phyloP scores from a whole-genome alignment of 257 asterid species.

The Leonotis leonurus region DNA sequence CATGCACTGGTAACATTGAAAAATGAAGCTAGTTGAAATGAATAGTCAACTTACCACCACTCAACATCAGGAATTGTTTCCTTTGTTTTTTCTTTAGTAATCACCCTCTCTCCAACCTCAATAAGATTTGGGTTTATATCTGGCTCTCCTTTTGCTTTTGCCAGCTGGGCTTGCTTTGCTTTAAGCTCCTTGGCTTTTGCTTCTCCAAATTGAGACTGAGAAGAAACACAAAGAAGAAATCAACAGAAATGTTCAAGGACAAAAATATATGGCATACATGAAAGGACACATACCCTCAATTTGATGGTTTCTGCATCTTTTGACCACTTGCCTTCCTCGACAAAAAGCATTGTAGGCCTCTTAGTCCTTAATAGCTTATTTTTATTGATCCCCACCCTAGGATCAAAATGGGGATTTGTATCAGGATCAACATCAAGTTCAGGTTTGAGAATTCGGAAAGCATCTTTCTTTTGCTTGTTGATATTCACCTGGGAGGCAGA shows the following conservation, averaged over 20 bases:
- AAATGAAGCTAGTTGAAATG: slow-evolving; percentile 1
- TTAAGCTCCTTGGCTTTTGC: slow-evolving; percentile 87
- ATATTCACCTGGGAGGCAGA: slow-evolving; percentile 65
- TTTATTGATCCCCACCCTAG: slow-evolving; percentile 83
- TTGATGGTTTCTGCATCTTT: slow-evolving; percentile 80
- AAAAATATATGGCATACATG: background rate
- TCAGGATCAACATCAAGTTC: slow-evolving; percentile 94
- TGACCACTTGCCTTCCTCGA: slow-evolving; percentile 99
- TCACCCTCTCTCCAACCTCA: slow-evolving; percentile 82
- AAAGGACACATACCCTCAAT: slow-evolving; percentile 48
- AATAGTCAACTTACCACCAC: slow-evolving; percentile 78
- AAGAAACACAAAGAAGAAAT: slow-evolving; percentile 9
- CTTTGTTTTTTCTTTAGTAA: slow-evolving; percentile 67
- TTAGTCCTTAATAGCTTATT: slow-evolving; percentile 80
- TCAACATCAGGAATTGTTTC: slow-evolving; percentile 89
- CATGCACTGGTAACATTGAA: background rate
- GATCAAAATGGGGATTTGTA: slow-evolving; percentile 74
- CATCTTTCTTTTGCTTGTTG: slow-evolving; percentile 91
- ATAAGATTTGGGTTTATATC: slow-evolving; percentile 93
- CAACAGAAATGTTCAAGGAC: slow-evolving; percentile 1
- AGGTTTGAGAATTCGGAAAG: slow-evolving; percentile 91
- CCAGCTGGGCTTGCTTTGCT: slow-evolving; percentile 87
- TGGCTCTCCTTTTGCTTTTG: slow-evolving; percentile 83
- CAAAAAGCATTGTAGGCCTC: slow-evolving; percentile 80
- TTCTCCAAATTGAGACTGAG: slow-evolving; percentile 92